phyloP scores from a whole-genome alignment of 805 yeast species.

The Starmerella sp. region DNA sequence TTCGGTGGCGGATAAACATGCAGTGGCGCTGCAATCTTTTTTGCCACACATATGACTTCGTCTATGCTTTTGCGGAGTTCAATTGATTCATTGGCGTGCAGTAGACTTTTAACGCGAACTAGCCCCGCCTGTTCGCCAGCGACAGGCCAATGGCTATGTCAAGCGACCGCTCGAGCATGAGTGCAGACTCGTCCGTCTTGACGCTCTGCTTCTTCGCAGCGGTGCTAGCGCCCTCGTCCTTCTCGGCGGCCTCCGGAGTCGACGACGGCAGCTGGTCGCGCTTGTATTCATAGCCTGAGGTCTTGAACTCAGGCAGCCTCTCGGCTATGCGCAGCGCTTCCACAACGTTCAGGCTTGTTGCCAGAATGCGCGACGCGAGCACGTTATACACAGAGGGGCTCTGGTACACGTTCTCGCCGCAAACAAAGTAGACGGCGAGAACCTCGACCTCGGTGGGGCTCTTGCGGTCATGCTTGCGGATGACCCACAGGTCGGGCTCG shows the following conservation, averaged over 20 bases:
- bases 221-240: background rate
- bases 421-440: constrained; percentile 70
- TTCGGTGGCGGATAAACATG: no score
- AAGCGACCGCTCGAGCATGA: constrained; percentile 3
- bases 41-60: no score
- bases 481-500: constrained; percentile 90
- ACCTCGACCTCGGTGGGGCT: constrained; percentile 38
- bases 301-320: constrained; percentile 43
- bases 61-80: no score
- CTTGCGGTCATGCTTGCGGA: constrained; percentile 65
- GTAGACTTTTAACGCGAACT: no score
- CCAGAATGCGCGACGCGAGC: constrained; percentile 55
- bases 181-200: background rate
- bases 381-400: constrained; percentile 69
- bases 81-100: no score
- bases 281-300: constrained; percentile 46
- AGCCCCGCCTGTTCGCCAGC: background rate
- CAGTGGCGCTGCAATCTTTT: no score
- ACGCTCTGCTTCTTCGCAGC: background rate
- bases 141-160: constrained; percentile 2
- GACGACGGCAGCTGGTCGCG: background rate
- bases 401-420: constrained; percentile 87
- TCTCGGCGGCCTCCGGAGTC: background rate
- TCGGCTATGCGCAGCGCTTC: constrained; percentile 40
- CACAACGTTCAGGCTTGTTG: constrained; percentile 37